Evolutionary conservation across 306 rosid species (phyloP).

Genomic region (Alnus glutinosa): DNA sequence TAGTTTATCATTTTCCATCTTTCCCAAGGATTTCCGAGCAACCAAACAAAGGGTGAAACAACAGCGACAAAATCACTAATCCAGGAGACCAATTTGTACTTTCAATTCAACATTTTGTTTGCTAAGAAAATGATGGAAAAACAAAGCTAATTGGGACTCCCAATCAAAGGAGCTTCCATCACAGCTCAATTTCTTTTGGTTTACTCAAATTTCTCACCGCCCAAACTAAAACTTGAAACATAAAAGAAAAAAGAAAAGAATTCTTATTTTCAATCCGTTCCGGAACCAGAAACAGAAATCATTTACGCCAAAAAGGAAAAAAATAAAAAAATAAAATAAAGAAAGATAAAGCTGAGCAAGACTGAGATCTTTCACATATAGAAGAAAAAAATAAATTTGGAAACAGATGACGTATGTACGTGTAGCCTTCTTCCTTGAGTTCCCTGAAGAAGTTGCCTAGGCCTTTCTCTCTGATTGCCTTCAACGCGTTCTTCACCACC

Average conservation of each 20-base stretch:
- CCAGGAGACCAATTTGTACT: not conserved
- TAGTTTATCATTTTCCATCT: conserved; percentile 1
- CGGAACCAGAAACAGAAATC: not conserved
- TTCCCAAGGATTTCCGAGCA: not conserved
- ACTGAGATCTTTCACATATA: conserved; percentile 20
- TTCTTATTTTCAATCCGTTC: not conserved
- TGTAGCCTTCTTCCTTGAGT: conserved; percentile 79
- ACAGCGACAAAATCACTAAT: not conserved
- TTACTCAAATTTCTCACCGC: not conserved
- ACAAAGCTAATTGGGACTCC: not conserved
- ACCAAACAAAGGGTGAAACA: not conserved
- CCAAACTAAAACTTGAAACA: not conserved
- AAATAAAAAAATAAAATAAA: not conserved
- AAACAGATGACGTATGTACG: conserved; percentile 40
- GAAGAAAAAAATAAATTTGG: not conserved
- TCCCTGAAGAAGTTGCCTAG: conserved; percentile 56
- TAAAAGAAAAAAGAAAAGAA: not conserved
- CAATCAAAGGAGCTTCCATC: not conserved
- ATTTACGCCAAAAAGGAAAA: not conserved
- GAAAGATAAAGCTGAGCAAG: conserved; percentile 1
- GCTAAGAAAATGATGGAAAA: not conserved
- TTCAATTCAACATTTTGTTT: not conserved
- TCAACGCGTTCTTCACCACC: conserved; percentile 66
- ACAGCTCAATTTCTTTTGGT: not conserved
- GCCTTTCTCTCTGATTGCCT: conserved; percentile 78